Conservation (phyloP, 2,329 filamentous ascomycete genomes). For the Talaromyces islandicus region DNA sequence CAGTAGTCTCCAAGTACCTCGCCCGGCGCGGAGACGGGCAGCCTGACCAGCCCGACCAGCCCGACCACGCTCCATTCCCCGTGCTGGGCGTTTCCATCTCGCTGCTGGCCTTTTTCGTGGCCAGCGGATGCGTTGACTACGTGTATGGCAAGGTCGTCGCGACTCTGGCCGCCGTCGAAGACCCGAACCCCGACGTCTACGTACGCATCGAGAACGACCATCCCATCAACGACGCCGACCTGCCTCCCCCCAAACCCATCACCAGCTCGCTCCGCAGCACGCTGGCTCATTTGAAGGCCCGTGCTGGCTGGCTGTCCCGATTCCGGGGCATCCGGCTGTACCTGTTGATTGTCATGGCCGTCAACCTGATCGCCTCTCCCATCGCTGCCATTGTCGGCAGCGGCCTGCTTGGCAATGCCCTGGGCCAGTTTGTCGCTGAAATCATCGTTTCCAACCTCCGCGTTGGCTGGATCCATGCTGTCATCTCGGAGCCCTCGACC, state of each 20-base stretch:
- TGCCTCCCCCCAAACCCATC: conserved; percentile 50
- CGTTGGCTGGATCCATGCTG: conserved; percentile 77
- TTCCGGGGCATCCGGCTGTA: conserved; percentile 62
- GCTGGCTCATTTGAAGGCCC: conserved; percentile 54
- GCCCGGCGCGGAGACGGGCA: background rate
- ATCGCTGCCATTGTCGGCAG: conserved; percentile 29
- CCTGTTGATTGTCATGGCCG: conserved; percentile 42
- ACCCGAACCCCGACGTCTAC: conserved; percentile 48
- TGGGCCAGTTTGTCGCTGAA: conserved; percentile 53
- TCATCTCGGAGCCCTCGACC: conserved; percentile 65
- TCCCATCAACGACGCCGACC: conserved; percentile 30
- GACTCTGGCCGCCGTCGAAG: conserved; percentile 60
- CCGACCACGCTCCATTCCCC: background rate
- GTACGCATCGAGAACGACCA: conserved; percentile 41
- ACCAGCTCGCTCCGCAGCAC: conserved; percentile 56
- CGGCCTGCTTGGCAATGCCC: conserved; percentile 35
- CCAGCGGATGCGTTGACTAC: conserved; percentile 40
- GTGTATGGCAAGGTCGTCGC: conserved; percentile 55
- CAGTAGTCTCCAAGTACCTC: conserved; percentile 4
- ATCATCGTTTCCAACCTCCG: conserved; percentile 62
- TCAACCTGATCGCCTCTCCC: conserved; percentile 39
- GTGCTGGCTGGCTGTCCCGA: conserved; percentile 59
- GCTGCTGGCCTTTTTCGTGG: background rate
- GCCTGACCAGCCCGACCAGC: background rate
- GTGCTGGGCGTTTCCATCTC: background rate